phyloP scores from a whole-genome alignment of 768 basidiomycete genomes.

The Boletus rubescentipes region DNA sequence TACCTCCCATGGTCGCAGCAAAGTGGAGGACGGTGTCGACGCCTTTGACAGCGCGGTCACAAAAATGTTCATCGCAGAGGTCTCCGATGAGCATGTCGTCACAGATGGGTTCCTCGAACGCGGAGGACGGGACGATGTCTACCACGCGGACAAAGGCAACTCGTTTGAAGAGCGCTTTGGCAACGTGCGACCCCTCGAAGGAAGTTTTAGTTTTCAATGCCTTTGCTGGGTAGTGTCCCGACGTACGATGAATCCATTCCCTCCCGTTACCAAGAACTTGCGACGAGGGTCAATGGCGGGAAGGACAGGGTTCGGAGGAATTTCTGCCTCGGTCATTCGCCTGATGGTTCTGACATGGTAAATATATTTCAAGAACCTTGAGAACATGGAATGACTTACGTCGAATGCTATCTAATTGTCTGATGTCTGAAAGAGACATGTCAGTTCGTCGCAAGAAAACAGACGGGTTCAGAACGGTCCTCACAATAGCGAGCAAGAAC shows the following conservation, averaged over 20 bases:
- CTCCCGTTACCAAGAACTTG: constrained; percentile 46
- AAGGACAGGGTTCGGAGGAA: neutral
- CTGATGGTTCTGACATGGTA: neutral
- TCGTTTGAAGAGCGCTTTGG: constrained; percentile 33
- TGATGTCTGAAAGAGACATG: neutral
- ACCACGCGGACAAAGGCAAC: constrained; percentile 43
- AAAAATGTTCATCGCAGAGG: constrained; percentile 44
- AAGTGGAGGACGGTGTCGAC: constrained; percentile 52
- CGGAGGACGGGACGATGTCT: constrained; percentile 36
- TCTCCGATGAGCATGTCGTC: constrained; percentile 44
- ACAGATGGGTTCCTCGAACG: constrained; percentile 23
- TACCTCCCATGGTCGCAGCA: constrained; percentile 63
- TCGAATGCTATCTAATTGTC: neutral
- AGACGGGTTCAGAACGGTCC: neutral
- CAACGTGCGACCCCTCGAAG: constrained; percentile 52
- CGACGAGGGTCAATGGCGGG: neutral
- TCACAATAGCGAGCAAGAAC: neutral
- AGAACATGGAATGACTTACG: neutral
- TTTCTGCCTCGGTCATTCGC: constrained; percentile 1
- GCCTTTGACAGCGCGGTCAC: constrained; percentile 37
- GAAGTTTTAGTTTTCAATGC: neutral
- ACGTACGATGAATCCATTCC: constrained; percentile 55
- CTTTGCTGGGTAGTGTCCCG: neutral
- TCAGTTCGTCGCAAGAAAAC: neutral
- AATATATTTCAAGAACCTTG: neutral